Evolutionary conservation across 495 filamentous ascomycete genomes (phyloP), one percentile per base, ranked within the genome.

Genomic region (Tuber magnatum): DNA sequence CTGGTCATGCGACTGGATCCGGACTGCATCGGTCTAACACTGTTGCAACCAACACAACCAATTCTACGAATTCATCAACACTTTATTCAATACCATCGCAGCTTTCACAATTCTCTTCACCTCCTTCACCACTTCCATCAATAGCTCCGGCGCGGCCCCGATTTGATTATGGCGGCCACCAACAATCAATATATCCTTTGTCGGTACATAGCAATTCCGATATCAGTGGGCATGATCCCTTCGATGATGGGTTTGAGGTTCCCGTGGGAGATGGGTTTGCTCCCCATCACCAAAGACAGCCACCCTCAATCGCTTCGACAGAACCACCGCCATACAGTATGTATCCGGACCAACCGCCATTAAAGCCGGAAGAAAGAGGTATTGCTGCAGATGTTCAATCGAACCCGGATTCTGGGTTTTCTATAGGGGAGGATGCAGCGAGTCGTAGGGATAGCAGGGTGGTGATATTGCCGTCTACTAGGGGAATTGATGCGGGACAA

Each of bases 41-140:
- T 3, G 44, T 65, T 32, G 70, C 35, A 40, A 81, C 80, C 68
- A 72, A 76, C 38, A 81, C 75, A 10, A 76, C 75, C n/a, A 77
- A 65, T 22, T 69, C 65, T 56, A 80, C 80, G 0, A 73, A 73
- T 1, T 79, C 77, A 42, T 82, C 80, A 3, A 81, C 80, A 16
- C 69, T 82, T 20, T 82, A 81, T 6, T 82, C 80, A 12, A 81
- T 82, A 75, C 80, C 80, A 1, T 81, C 80, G 42, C 78, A 81
- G 46, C 32, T 82, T 7, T 82, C 80, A 12, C 74, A 78, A 35
- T 65, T 79, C 42, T 81, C 80, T 9, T 75, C 80, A 10, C 80
- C 78, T 5, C 80, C 80, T 10, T 78, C 75, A 24, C 78, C 78
- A 28, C 73, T 80, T 16, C 78, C 75, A 18, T 39, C 70, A 16